phyloP scores from a whole-genome alignment of 495 filamentous ascomycete genomes.

The Daldinia grandis region DNA sequence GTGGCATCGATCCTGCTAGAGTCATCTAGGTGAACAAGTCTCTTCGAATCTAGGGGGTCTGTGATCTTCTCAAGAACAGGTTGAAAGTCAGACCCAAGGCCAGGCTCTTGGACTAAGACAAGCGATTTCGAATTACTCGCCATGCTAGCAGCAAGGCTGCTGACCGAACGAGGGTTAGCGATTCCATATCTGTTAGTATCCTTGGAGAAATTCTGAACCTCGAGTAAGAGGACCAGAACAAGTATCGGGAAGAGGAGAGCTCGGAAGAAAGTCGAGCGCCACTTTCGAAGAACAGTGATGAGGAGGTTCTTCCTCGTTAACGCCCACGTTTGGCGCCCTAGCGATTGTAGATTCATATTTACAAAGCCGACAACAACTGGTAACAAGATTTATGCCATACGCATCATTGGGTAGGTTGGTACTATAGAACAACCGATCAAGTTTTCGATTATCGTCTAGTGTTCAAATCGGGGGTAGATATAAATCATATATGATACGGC shows the following conservation, averaged over 20 bases:
- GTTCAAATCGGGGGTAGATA: background rate
- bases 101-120: constrained; percentile 72
- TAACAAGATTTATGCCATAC: constrained; percentile 14
- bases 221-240: constrained; percentile 67
- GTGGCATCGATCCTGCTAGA: constrained; percentile 60
- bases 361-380: background rate
- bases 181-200: constrained; percentile 69
- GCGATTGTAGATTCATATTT: constrained; percentile 37
- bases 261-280: constrained; percentile 64
- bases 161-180: constrained; percentile 59
- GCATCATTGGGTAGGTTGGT: background rate
- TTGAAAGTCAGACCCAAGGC: constrained; percentile 67
- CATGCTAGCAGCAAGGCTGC: constrained; percentile 56
- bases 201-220: constrained; percentile 65
- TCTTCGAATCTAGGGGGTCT: constrained; percentile 52
- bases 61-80: constrained; percentile 66
- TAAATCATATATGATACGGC: constrained; percentile 6
- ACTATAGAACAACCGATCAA: background rate
- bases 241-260: constrained; percentile 71
- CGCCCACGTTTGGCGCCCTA: constrained; percentile 68
- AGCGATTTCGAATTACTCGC: constrained; percentile 58
- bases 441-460: background rate
- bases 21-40: constrained; percentile 58
- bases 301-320: constrained; percentile 71
- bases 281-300: constrained; percentile 66